phyloP scores from a whole-genome alignment of 139 green algal genomes.

The Yamagishiella unicocca region DNA sequence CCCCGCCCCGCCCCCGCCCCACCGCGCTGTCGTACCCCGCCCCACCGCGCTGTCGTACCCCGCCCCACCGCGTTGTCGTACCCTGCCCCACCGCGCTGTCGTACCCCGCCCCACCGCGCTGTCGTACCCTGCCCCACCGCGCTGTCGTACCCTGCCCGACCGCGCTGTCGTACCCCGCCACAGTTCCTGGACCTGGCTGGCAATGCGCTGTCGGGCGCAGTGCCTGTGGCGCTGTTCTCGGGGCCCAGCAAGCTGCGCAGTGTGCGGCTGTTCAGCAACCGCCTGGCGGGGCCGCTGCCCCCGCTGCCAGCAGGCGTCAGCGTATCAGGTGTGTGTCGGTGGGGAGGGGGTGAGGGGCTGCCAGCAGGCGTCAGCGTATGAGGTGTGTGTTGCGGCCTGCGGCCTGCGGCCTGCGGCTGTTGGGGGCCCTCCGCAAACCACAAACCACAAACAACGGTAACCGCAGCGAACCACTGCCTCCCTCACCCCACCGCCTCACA shows the following conservation, averaged over 20 bases:
- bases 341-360: background rate
- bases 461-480: no score
- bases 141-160: background rate
- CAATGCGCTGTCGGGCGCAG: background rate
- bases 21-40: no score
- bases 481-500: no score
- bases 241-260: background rate
- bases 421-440: no score
- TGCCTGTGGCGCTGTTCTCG: background rate
- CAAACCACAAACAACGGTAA: no score
- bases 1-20: no score
- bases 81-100: no score
- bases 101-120: no score
- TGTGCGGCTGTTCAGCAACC: background rate
- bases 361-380: background rate
- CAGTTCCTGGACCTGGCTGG: background rate
- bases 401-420: no score
- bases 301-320: background rate
- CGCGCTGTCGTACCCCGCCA: background rate
- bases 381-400: no score
- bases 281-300: background rate
- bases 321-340: background rate
- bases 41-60: no score
- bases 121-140: background rate
- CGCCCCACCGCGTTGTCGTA: no score